Evolutionary conservation across 176 grass and related monocot genomes (phyloP).

Genomic region (Puya raimondii): DNA sequence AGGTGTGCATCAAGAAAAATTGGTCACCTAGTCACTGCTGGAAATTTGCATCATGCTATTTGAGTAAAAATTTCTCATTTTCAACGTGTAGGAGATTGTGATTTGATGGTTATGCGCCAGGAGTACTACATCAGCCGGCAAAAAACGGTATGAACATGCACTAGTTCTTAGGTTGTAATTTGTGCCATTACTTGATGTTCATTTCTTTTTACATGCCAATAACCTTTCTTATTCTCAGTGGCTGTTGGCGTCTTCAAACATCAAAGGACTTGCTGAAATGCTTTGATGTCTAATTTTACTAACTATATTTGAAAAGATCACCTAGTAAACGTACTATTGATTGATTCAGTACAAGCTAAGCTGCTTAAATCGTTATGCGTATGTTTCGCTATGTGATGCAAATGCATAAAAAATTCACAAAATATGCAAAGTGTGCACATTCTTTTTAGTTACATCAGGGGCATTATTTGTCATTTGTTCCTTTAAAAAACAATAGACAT

Average conservation of each 20-base stretch:
- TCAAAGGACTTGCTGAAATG: background rate
- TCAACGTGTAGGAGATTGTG: slow-evolving; percentile 70
- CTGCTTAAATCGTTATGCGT: no score
- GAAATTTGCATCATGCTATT: no score
- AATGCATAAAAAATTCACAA: no score
- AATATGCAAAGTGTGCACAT: no score
- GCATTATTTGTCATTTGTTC: no score
- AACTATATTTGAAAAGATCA: no score
- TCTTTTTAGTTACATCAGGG: no score
- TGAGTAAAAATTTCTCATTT: slow-evolving; percentile 5
- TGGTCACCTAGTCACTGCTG: background rate
- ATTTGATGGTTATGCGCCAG: slow-evolving; percentile 99
- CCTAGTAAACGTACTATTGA: no score
- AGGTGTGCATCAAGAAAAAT: slow-evolving; percentile 36
- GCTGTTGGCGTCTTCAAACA: background rate
- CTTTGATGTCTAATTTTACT: no score
- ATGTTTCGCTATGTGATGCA: no score
- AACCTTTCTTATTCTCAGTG: background rate
- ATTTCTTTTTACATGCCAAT: background rate
- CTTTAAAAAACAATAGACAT: no score
- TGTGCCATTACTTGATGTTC: background rate
- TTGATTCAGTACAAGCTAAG: no score
- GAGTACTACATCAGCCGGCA: slow-evolving; percentile 89
- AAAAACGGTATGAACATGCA: slow-evolving; percentile 43
- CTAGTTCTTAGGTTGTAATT: background rate